Evolutionary conservation across 139 green algal species (phyloP).

Genomic region (Coelastrella sp.): DNA sequence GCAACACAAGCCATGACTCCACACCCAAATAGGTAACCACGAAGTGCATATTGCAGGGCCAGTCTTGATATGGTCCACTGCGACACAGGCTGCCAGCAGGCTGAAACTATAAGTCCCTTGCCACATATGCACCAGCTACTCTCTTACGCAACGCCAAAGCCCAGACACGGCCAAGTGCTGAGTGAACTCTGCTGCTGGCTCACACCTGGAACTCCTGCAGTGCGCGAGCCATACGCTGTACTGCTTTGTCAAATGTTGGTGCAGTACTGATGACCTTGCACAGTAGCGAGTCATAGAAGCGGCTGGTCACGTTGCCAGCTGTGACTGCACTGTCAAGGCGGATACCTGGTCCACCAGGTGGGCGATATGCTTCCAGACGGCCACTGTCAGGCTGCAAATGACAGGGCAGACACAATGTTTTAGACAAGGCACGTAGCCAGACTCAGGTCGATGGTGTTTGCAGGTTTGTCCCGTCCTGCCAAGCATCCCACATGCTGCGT

Average conservation of each 20-base stretch:
- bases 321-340: slow-evolving; percentile 90
- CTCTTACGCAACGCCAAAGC: not conserved
- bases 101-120: not conserved
- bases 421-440: too few relatives aligned
- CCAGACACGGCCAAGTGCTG: not conserved
- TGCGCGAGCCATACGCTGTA: slow-evolving; percentile 92
- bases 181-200: not conserved
- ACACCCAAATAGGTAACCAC: too few relatives aligned
- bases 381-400: slow-evolving; percentile 84
- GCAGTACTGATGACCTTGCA: slow-evolving; percentile 88
- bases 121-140: not conserved
- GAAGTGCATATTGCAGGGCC: too few relatives aligned
- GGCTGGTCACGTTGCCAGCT: slow-evolving; percentile 82
- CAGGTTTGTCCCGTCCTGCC: too few relatives aligned
- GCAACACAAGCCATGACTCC: not conserved
- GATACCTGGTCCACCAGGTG: slow-evolving; percentile 91
- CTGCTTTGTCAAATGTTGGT: slow-evolving; percentile 80
- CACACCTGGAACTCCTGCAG: slow-evolving; percentile 89
- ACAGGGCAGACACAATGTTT: not conserved
- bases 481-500: too few relatives aligned
- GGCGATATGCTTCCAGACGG: slow-evolving; percentile 86
- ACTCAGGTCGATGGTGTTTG: too few relatives aligned
- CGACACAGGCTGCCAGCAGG: not conserved
- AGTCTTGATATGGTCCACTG: too few relatives aligned
- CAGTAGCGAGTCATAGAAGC: slow-evolving; percentile 94